Evolutionary conservation across 2,329 filamentous ascomycete genomes (phyloP).

Genomic region (Orbilia blumenaviensis): DNA sequence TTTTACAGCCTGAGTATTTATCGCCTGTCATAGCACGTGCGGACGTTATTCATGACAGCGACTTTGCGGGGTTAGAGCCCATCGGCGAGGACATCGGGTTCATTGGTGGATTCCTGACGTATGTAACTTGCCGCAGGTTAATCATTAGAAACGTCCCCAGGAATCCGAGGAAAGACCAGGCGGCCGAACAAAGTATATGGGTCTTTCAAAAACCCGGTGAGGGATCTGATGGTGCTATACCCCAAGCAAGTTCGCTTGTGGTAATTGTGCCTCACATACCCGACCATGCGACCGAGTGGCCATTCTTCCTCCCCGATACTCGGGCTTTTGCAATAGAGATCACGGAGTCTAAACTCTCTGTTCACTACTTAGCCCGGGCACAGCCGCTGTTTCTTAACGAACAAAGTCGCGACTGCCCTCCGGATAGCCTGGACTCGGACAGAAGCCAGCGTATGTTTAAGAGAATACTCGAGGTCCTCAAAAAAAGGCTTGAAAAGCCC

Average conservation of each 20-base stretch:
- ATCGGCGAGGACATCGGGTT: background rate
- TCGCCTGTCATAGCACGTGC: slow-evolving; percentile 41
- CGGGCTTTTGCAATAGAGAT: slow-evolving; percentile 33
- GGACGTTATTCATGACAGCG: slow-evolving; percentile 32
- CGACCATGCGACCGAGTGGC: background rate
- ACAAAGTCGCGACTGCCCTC: background rate
- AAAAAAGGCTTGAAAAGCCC: slow-evolving; percentile 53
- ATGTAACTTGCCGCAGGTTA: slow-evolving; percentile 17
- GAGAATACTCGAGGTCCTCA: slow-evolving; percentile 30
- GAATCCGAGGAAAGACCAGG: slow-evolving; percentile 33
- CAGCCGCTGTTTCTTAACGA: background rate
- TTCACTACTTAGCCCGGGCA: slow-evolving; percentile 9
- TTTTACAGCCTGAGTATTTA: slow-evolving; percentile 51
- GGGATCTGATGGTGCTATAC: background rate
- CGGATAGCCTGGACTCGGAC: background rate
- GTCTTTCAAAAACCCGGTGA: background rate
- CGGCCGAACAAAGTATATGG: slow-evolving; percentile 44
- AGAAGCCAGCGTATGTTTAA: slow-evolving; percentile 41
- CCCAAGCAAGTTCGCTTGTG: background rate
- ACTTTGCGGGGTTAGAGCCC: background rate
- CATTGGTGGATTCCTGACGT: slow-evolving; percentile 25
- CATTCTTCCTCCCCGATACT: slow-evolving; percentile 40
- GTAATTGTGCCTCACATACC: slow-evolving; percentile 35
- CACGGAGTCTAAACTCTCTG: slow-evolving; percentile 7
- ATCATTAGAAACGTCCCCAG: slow-evolving; percentile 36